Base-by-base conservation (phyloP, 2,329 filamentous ascomycete genomes). In the Ophiostoma tasmaniense region DNA sequence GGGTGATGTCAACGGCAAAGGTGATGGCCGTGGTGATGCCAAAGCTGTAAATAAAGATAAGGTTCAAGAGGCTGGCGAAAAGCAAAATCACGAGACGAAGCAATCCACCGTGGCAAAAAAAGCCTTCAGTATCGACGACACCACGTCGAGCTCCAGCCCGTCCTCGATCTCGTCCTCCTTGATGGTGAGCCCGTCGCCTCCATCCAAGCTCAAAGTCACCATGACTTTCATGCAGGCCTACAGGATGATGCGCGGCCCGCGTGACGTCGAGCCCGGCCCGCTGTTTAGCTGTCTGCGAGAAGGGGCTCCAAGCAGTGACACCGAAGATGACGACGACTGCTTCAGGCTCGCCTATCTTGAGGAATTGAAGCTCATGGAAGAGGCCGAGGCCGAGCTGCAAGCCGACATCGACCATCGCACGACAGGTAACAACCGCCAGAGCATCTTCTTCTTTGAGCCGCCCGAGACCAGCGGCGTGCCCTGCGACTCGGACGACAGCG, bases 211-310 rank as follows among this genome's bases (percentile, higher is more conserved):
- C 33, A 70, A 70, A 39, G 68, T 71, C 25, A 73, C 72, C 1
- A 67, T 68, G 67, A 28, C 72, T 1, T 71, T 72, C 50, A 68
- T 79, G 55, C 72, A 74, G 66, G 75, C 77, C 0, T 80, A 79
- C 68, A 73, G 72, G 10, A 74, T 76, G 17, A 77, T 80, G 76
- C 75, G 75, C 22, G 77, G 77, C 1, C 74, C 75, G 7, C 70
- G 73, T 14, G 70, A 67, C 25, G 65, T 71, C 14, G 71, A 72
- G 7, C 70, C 71, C 0, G 75, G 75, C 25, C 74, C 77, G 1
- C 68, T 79, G 20, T 74, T 76, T 52, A 70, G 28, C n/a, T 69
- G 71, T 17, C 42, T 72, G 13, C 13, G n/a, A 6, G 33, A 67
- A 37, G 25, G 14, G 7, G 20, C 6, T 17, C 8, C 33, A 25